These are phyloP conservation scores for Graphium sp. DNA, from an alignment of 2,329 filamentous ascomycete genomes.

Conservation along the genomic window DNA sequence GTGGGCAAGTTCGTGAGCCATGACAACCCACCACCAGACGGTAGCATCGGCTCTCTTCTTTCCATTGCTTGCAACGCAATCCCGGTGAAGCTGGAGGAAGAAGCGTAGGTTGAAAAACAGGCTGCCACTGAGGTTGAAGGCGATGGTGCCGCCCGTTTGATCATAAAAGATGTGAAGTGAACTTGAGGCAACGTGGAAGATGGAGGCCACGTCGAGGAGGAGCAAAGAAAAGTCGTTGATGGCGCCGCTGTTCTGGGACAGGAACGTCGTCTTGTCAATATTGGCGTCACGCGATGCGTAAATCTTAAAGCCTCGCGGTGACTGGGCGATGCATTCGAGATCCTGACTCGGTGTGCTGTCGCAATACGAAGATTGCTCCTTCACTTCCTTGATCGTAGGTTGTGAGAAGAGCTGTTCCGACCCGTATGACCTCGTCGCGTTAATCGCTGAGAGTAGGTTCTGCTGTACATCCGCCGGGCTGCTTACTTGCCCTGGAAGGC, in stretches of 20 bases:
- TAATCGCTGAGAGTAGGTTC: slow-evolving; percentile 63
- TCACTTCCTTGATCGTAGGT: slow-evolving; percentile 55
- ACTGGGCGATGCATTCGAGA: slow-evolving; percentile 52
- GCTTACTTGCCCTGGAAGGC: slow-evolving; percentile 14
- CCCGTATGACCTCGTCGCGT: slow-evolving; percentile 61
- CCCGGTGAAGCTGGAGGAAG: slow-evolving; percentile 62
- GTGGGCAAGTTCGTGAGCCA: slow-evolving; percentile 91
- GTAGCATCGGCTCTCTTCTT: slow-evolving; percentile 47
- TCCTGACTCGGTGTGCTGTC: slow-evolving; percentile 61
- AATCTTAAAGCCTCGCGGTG: slow-evolving; percentile 56
- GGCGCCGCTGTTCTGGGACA: slow-evolving; percentile 38
- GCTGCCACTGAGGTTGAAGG: slow-evolving; percentile 76
- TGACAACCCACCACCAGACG: slow-evolving; percentile 87
- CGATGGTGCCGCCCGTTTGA: slow-evolving; percentile 62
- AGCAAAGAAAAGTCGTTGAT: slow-evolving; percentile 56
- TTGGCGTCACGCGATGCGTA: slow-evolving; percentile 45
- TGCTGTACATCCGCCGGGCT: slow-evolving; percentile 45
- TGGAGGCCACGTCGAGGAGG: slow-evolving; percentile 48
- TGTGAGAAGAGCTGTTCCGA: slow-evolving; percentile 57
- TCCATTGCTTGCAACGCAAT: slow-evolving; percentile 18
- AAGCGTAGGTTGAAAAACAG: slow-evolving; percentile 91
- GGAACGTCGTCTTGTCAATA: slow-evolving; percentile 30
- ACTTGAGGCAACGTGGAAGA: slow-evolving; percentile 54
- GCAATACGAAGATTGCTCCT: slow-evolving; percentile 75
- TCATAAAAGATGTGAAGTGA: slow-evolving; percentile 83